Percentiles rank a stretch among this genome's conserved stretches.
phyloP scores from a whole-genome alignment of 768 basidiomycete genomes.

The Serendipita sp. region DNA sequence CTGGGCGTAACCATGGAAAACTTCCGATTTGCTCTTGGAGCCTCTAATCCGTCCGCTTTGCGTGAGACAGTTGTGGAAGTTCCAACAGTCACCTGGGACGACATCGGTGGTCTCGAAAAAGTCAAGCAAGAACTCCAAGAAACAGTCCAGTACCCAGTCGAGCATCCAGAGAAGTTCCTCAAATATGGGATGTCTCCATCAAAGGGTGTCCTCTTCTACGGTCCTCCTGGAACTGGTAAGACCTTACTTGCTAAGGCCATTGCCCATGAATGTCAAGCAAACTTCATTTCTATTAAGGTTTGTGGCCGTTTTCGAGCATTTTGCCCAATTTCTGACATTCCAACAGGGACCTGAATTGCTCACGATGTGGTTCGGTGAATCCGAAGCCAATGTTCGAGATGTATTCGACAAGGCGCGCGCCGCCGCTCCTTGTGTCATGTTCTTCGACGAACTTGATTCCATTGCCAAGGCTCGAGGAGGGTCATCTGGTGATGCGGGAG shows the following conservation, averaged over 20 bases:
- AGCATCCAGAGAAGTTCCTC: constrained; percentile 99
- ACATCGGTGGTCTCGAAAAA: constrained; percentile 97
- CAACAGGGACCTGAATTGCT: constrained; percentile 81
- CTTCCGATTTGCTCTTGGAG: constrained; percentile 97
- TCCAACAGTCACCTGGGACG: constrained; percentile 97
- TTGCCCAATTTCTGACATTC: constrained; percentile 10
- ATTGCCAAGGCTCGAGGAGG: constrained; percentile 95
- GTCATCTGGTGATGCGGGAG: constrained; percentile 75
- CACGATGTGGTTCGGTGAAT: constrained; percentile 99
- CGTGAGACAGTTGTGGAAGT: constrained; percentile 99
- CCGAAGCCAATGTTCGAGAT: constrained; percentile 97
- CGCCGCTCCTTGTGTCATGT: constrained; percentile 98
- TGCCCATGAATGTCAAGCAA: constrained; percentile 98
- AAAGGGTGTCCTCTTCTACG: constrained; percentile 99
- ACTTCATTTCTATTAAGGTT: constrained; percentile 98
- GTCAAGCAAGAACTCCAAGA: constrained; percentile 99
- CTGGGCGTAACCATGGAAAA: constrained; percentile 99
- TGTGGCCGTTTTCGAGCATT: neutral
- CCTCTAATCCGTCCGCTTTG: constrained; percentile 94
- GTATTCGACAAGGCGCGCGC: constrained; percentile 99
- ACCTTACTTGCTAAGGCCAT: constrained; percentile 97
- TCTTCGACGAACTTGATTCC: constrained; percentile 99
- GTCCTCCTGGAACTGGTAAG: constrained; percentile 99
- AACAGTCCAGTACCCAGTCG: constrained; percentile 98
- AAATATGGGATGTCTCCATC: constrained; percentile 99